These are phyloP conservation scores for Paraglomus brasilianum DNA, from an alignment of 192 early-diverging fungal species.

Conservation along the genomic window DNA sequence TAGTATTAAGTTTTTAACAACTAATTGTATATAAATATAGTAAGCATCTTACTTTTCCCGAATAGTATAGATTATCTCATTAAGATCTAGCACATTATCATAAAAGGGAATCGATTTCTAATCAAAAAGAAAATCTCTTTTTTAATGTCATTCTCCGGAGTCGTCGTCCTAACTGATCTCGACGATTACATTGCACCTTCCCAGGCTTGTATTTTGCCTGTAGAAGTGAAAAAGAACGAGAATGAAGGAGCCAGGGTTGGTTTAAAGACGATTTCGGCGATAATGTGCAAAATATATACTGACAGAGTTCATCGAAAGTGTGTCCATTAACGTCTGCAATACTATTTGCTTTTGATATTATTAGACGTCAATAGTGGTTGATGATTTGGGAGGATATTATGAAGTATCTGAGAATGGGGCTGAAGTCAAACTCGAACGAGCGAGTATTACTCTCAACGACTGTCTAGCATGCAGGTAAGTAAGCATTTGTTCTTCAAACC, in stretches of 20 bases:
- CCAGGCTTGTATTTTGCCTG: slow-evolving; percentile 97
- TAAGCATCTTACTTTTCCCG: too few species aligned
- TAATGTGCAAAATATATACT: background rate
- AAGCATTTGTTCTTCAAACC: background rate
- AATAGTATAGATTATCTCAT: too few species aligned
- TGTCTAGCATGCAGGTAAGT: slow-evolving; percentile 93
- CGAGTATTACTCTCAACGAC: slow-evolving; percentile 90
- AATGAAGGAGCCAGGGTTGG: slow-evolving; percentile 39
- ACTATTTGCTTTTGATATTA: slow-evolving; percentile 1
- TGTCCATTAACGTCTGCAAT: slow-evolving; percentile 28
- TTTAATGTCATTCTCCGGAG: slow-evolving; percentile 78
- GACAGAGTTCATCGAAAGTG: background rate
- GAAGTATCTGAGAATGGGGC: slow-evolving; percentile 86
- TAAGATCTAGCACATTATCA: too few species aligned
- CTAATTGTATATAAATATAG: too few species aligned
- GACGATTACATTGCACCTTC: slow-evolving; percentile 98
- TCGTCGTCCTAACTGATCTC: slow-evolving; percentile 86
- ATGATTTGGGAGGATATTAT: slow-evolving; percentile 77
- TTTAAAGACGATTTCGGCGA: background rate
- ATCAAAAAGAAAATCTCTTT: slow-evolving; percentile 7
- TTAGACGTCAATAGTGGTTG: slow-evolving; percentile 71
- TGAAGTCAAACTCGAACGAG: slow-evolving; percentile 81
- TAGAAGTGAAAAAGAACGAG: slow-evolving; percentile 70
- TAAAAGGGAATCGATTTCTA: background rate
- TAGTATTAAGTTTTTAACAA: too few species aligned